These are phyloP conservation scores for Collariella sp. DNA, from an alignment of 495 filamentous ascomycete genomes.

Conservation along the genomic window DNA sequence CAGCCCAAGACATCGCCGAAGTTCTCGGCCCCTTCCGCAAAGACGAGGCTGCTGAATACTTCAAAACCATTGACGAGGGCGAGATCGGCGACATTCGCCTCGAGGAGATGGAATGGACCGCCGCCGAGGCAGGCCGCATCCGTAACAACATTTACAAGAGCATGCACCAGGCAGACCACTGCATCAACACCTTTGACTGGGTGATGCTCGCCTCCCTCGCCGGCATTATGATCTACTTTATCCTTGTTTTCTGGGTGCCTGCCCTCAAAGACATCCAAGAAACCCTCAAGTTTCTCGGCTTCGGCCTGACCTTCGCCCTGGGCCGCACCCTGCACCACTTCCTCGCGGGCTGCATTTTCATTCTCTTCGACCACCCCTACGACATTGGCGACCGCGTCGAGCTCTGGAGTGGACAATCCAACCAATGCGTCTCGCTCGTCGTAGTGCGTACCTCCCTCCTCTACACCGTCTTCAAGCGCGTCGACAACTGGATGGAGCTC, in stretches of 20 bases:
- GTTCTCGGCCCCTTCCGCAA: slow-evolving; percentile 24
- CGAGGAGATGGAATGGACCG: slow-evolving; percentile 25
- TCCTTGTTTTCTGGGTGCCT: slow-evolving; percentile 25
- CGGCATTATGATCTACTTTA: slow-evolving; percentile 58
- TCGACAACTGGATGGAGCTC: slow-evolving; percentile 54
- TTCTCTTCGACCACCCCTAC: slow-evolving; percentile 65
- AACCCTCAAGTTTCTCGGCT: slow-evolving; percentile 51
- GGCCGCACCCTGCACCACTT: slow-evolving; percentile 67
- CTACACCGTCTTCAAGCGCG: slow-evolving; percentile 65
- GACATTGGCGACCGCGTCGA: slow-evolving; percentile 77
- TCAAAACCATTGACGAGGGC: slow-evolving; percentile 24
- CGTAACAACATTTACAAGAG: slow-evolving; percentile 23
- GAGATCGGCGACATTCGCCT: slow-evolving; percentile 26
- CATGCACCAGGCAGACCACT: slow-evolving; percentile 27
- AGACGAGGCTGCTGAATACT: slow-evolving; percentile 22
- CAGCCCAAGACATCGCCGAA: slow-evolving; percentile 23
- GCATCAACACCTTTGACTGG: slow-evolving; percentile 29
- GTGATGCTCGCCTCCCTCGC: slow-evolving; percentile 43
- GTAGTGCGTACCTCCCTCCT: slow-evolving; percentile 74
- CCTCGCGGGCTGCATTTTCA: slow-evolving; percentile 70
- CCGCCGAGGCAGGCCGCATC: slow-evolving; percentile 20
- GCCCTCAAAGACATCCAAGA: slow-evolving; percentile 23
- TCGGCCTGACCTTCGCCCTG: slow-evolving; percentile 73
- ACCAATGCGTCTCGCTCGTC: slow-evolving; percentile 43
- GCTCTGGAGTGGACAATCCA: slow-evolving; percentile 35